Evolutionary conservation across 139 green algal species (phyloP), one percentile per base, ranked within the genome.

Genomic region (Chlorella sp.): DNA sequence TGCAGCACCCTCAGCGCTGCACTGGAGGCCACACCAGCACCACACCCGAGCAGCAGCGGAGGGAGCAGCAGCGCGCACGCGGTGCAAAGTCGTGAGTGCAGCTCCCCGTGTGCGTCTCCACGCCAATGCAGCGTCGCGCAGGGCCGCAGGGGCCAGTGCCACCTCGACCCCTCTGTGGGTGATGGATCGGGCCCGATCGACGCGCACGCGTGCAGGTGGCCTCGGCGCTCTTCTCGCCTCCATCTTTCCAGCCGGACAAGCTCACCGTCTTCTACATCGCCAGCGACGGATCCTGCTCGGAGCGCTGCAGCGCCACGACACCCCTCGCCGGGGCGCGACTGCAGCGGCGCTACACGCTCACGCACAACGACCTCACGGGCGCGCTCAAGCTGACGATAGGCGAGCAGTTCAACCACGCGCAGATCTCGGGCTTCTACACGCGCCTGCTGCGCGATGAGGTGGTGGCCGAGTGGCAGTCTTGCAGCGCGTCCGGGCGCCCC

Each of bases 321-420:
- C 42, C 10, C 42, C 42, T 26, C 42, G 17, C 10, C 42, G 10
- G 10, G 17, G 55, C 55, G 27, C 22, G 24, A 31, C 24, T 64
- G 55, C 24, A 10, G 24, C 22, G 55, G 55, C 20, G 24, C 23
- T 97, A 97, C 82, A 97, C 93, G 1, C 80, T 97, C 5, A 97
- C 93, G 0, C 93, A 97, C 79, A 96, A 96, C 71, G 93, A 97
- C 74, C 64, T 97, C 0, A 97, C 93, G 0, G 93, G 88, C 30
- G 83, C 80, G 34, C 81, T 97, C 22, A 60, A 76, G 23, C 79
- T 97, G 2, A 86, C 91, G 2, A 88, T 97, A 50, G 92, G 91
- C 14, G 33, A 55, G 0, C 72, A 91, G 3, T 94, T 89, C 84
- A 97, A 97, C 76, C n/a, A 49, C 24, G 17, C 66, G 17, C 91